Percentiles rank a stretch among this genome's conserved stretches.
These are phyloP conservation scores for Rhodotorula glutinis DNA, from an alignment of 1,284 basidiomycete genomes.

Conservation along the genomic window DNA sequence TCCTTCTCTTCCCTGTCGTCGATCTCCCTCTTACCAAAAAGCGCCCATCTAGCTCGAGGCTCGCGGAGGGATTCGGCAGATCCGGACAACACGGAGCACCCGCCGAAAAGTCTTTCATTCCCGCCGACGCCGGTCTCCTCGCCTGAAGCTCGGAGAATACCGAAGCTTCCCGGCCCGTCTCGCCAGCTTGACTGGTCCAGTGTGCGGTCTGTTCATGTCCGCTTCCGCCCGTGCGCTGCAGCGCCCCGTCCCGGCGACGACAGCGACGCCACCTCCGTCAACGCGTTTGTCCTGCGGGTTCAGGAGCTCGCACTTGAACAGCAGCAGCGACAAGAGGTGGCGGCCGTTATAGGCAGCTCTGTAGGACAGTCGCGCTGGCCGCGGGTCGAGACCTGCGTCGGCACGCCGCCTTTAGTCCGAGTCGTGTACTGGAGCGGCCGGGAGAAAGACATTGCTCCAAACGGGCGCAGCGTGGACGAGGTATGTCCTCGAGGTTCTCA, in stretches of 20 bases:
- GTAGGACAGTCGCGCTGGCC: slow-evolving; percentile 1
- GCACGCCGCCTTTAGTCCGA: slow-evolving; percentile 4
- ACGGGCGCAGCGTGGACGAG: neutral
- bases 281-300: slow-evolving; percentile 2
- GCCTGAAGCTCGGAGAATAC: neutral
- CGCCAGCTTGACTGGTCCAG: neutral
- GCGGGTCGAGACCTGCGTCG: neutral
- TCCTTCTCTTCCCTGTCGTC: neutral
- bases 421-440: slow-evolving; percentile 2
- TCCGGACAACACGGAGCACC: neutral
- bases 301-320: neutral
- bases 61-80: neutral
- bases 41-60: neutral
- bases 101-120: neutral
- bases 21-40: neutral
- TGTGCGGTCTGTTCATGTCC: neutral
- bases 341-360: neutral
- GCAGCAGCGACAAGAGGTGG: neutral
- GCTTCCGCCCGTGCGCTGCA: neutral
- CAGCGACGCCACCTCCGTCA: neutral
- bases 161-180: neutral
- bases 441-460: neutral
- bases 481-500: no score
- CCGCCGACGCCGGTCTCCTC: neutral
- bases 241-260: neutral